phyloP scores from a whole-genome alignment of 208 protist species.

The Leishmania guyanensis region DNA sequence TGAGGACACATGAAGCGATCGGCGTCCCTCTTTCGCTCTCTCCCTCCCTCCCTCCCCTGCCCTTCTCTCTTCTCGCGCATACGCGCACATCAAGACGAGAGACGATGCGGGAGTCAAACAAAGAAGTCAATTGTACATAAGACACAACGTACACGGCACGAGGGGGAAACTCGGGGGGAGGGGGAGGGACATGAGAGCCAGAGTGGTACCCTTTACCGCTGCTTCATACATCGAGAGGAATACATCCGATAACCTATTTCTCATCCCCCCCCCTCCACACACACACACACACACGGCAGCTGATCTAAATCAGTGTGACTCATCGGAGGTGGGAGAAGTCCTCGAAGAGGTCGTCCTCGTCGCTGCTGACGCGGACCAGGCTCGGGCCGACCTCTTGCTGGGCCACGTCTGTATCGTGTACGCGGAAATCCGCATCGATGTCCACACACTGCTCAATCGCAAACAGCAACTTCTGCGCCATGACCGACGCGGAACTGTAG shows the following conservation, averaged over 20 bases:
- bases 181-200: not conserved
- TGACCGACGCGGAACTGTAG: conserved; percentile 89
- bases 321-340: conserved; percentile 88
- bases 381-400: conserved; percentile 53
- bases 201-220: not conserved
- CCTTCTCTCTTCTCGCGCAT: not conserved
- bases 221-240: not conserved
- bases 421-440: conserved; percentile 95
- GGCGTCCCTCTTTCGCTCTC: not conserved
- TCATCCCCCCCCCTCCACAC: not conserved
- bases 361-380: conserved; percentile 56
- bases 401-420: conserved; percentile 65
- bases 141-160: not conserved
- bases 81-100: not conserved
- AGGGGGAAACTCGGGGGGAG: not conserved
- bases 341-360: conserved; percentile 87
- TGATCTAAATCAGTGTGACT: not conserved
- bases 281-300: not conserved
- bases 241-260: not conserved
- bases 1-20: not conserved
- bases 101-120: not conserved
- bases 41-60: not conserved
- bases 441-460: conserved; percentile 95
- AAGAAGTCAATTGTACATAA: not conserved
- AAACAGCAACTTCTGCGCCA: conserved; percentile 94